Evolutionary conservation across 108 stramenopile genomes (phyloP), one percentile per base, ranked within the genome.

Genomic region (Cylindrotheca fusiformis): DNA sequence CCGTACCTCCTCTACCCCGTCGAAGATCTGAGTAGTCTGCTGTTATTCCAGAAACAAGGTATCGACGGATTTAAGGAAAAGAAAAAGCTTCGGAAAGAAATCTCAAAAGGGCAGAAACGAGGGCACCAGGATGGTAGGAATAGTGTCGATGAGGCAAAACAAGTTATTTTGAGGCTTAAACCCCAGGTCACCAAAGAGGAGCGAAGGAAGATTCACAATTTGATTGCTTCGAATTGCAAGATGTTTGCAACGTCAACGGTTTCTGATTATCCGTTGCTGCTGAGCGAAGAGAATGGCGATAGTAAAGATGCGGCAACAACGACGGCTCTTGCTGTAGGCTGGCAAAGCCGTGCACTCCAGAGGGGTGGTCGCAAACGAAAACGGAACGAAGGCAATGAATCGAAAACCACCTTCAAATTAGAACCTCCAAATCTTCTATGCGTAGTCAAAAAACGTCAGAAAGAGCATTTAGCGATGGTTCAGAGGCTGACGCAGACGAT

Each of bases 381-480:
- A 78, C 23, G 60, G 5, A 74, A 77, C 57, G 48, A 66, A 53
- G 24, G 23, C 10, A 41, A 65, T 0, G 45, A 63, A 25, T 60
- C 24, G 18, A 49, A 20, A 1, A 2, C 25, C 25, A 21, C 14
- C 65, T 3, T 47, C 60, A 30, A 14, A 2, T 22, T 32, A 19
- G 20, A 46, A 19, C 36, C 44, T 4, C 59, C 41, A 10, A 62
- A 86, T 57, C 52, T 61, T 18, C 61, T 90, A 2, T 86, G 75
- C 47, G 86, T 90, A 6, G 31, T 94, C 24, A 77, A 84, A 48
- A 94, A 94, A 48, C 49, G 65, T 18, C 80, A 84, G 52, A 69
- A 71, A 20, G 93, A 94, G 57, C 93, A 94, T 67, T 70, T 87
- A 17, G 67, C 78, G 5, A 81, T 83, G 6, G 44, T 87, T 1